Evolutionary conservation across 1,139 yeast genomes (phyloP).

Genomic region (Suhomyces kunorum): DNA sequence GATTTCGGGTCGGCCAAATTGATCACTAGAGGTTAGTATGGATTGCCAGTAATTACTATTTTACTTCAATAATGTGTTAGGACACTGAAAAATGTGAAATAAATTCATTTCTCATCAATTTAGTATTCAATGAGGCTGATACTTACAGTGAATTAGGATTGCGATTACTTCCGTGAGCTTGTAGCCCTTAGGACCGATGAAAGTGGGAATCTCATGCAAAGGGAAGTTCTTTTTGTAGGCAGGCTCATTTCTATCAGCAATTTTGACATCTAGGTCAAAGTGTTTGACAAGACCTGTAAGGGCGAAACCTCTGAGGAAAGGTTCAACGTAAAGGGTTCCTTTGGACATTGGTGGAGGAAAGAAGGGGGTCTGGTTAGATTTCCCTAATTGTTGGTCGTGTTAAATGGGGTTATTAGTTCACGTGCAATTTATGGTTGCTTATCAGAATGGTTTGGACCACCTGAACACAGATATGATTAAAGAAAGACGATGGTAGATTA

Average conservation of each 20-base stretch:
- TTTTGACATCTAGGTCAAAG: slow-evolving; percentile 69
- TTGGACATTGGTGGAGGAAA: slow-evolving; percentile 52
- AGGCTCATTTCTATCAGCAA: slow-evolving; percentile 43
- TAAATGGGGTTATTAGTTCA: too few relatives aligned
- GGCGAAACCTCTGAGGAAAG: slow-evolving; percentile 47
- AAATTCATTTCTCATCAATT: slow-evolving; percentile 58
- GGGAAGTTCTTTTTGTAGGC: slow-evolving; percentile 63
- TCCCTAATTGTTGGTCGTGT: too few relatives aligned
- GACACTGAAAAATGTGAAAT: slow-evolving; percentile 90
- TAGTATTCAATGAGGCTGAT: slow-evolving; percentile 1
- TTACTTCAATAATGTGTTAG: slow-evolving; percentile 61
- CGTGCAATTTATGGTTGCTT: too few relatives aligned
- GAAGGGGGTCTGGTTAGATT: too few relatives aligned
- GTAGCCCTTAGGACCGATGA: slow-evolving; percentile 77
- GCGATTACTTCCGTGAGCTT: slow-evolving; percentile 81
- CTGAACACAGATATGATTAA: too few relatives aligned
- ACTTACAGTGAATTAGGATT: slow-evolving; percentile 53
- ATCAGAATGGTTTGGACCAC: too few relatives aligned
- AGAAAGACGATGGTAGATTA: too few relatives aligned
- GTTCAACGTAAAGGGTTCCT: slow-evolving; percentile 62
- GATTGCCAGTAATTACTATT: not conserved
- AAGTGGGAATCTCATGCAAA: slow-evolving; percentile 72
- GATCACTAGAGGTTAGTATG: slow-evolving; percentile 24
- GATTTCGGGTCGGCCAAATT: slow-evolving; percentile 28
- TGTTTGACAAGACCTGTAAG: slow-evolving; percentile 68